A percentile compares a stretch with the other conserved stretches of the same genome.
phyloP scores from a whole-genome alignment of 2,329 filamentous ascomycete genomes.

The Aspergillus cejpii region DNA sequence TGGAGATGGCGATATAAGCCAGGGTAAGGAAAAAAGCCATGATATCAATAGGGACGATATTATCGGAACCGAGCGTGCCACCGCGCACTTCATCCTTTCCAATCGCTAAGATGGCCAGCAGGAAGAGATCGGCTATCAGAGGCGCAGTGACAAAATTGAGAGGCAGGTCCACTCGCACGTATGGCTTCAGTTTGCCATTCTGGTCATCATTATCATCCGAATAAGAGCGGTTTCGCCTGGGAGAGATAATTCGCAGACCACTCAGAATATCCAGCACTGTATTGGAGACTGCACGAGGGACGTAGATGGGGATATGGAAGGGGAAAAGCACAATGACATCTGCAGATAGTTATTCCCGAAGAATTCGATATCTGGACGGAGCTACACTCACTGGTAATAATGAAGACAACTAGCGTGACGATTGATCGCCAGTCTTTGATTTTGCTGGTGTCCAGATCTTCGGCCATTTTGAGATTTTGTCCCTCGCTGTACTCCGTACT shows the following conservation, averaged over 20 bases:
- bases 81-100: slow-evolving; percentile 60
- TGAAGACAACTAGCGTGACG: slow-evolving; percentile 61
- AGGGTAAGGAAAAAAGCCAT: slow-evolving; percentile 68
- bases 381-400: slow-evolving; percentile 58
- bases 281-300: slow-evolving; percentile 50
- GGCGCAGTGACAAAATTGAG: slow-evolving; percentile 67
- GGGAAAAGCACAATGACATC: slow-evolving; percentile 64
- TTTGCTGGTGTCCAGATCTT: slow-evolving; percentile 45
- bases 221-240: slow-evolving; percentile 26
- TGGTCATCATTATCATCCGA: slow-evolving; percentile 10
- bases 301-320: slow-evolving; percentile 56
- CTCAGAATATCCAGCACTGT: slow-evolving; percentile 42
- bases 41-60: slow-evolving; percentile 64
- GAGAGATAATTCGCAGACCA: slow-evolving; percentile 49
- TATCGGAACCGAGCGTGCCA: slow-evolving; percentile 59
- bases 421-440: slow-evolving; percentile 65
- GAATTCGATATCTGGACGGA: background rate
- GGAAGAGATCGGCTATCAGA: slow-evolving; percentile 62
- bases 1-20: slow-evolving; percentile 70
- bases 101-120: slow-evolving; percentile 63
- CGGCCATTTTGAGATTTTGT: slow-evolving; percentile 17
- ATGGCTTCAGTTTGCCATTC: slow-evolving; percentile 28
- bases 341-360: slow-evolving; percentile 27
- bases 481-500: background rate
- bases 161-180: slow-evolving; percentile 52